These are phyloP conservation scores for Theobroma cacao DNA, from an alignment of 345 rosid genomes.

Conservation along the genomic window DNA sequence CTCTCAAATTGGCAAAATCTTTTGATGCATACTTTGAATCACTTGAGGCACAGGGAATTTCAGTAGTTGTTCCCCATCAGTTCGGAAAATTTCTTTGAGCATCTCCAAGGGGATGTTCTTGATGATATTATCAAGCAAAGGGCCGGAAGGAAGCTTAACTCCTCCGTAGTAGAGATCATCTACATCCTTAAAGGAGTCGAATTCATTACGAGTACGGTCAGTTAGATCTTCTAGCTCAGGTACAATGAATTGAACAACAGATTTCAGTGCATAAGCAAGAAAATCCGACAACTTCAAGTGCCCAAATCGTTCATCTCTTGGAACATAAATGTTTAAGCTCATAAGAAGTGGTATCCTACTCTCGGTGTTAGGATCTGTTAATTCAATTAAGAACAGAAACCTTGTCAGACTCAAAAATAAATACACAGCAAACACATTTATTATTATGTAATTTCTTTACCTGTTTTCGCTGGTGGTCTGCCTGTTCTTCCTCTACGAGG, in stretches of 20 bases:
- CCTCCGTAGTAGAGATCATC: slow-evolving; percentile 67
- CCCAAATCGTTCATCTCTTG: slow-evolving; percentile 85
- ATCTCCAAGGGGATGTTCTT: slow-evolving; percentile 48
- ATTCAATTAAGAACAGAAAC: not conserved
- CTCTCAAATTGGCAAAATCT: not conserved
- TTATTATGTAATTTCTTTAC: slow-evolving; percentile 10
- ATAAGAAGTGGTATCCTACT: slow-evolving; percentile 62
- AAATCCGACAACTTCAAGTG: slow-evolving; percentile 83
- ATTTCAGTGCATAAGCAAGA: slow-evolving; percentile 74
- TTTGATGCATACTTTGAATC: slow-evolving; percentile 47
- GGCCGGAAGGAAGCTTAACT: slow-evolving; percentile 45
- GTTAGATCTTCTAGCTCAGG: slow-evolving; percentile 62
- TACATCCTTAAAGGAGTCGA: slow-evolving; percentile 70
- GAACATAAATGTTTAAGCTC: slow-evolving; percentile 76
- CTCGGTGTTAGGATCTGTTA: slow-evolving; percentile 62
- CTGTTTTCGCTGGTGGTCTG: slow-evolving; percentile 43
- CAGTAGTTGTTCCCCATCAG: slow-evolving; percentile 45
- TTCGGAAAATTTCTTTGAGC: slow-evolving; percentile 53
- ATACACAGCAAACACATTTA: not conserved
- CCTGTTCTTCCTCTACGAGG: slow-evolving; percentile 93
- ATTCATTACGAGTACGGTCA: slow-evolving; percentile 75
- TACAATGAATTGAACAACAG: slow-evolving; percentile 53
- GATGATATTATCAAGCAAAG: slow-evolving; percentile 30
- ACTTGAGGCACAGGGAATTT: slow-evolving; percentile 71
- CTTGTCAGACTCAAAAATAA: not conserved